Conservation (phyloP, 352 stramenopile genomes). For the Phytophthora kernoviae region DNA sequence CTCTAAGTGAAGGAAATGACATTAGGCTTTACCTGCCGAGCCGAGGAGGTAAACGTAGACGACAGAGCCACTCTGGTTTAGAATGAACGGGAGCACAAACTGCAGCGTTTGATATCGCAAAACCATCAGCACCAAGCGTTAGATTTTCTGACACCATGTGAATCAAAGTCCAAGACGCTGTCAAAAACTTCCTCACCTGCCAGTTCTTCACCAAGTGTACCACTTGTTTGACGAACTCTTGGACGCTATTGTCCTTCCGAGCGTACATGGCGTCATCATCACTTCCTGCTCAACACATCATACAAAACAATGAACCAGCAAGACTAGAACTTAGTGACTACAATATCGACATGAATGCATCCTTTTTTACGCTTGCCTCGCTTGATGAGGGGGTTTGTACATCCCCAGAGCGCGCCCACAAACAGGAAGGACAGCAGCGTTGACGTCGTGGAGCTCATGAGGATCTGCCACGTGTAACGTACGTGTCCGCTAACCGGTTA, state of each 20-base stretch:
- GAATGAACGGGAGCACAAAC: constrained; percentile 81
- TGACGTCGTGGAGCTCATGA: constrained; percentile 27
- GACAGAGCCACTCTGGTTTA: constrained; percentile 87
- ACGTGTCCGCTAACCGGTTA: constrained; percentile 15
- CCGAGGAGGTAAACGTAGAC: constrained; percentile 82
- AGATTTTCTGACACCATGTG: no score
- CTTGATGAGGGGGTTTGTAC: constrained; percentile 88
- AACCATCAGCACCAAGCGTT: constrained; percentile 1
- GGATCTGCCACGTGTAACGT: constrained; percentile 23
- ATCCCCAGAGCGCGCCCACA: constrained; percentile 86
- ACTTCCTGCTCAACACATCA: constrained; percentile 49
- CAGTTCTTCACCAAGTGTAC: constrained; percentile 69
- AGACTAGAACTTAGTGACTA: not conserved
- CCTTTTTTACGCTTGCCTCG: constrained; percentile 35
- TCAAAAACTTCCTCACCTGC: constrained; percentile 60
- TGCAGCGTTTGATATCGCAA: constrained; percentile 19
- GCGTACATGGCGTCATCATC: constrained; percentile 54
- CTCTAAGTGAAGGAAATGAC: not conserved
- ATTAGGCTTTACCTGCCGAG: constrained; percentile 52
- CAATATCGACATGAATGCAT: not conserved
- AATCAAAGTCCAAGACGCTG: no score
- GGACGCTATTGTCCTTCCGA: constrained; percentile 60
- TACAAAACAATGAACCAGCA: not conserved
- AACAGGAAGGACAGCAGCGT: constrained; percentile 83
- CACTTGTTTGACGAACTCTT: constrained; percentile 54